These are phyloP conservation scores for Sporothrix curviconia DNA, from an alignment of 2,329 filamentous ascomycete species.

Conservation along the genomic window DNA sequence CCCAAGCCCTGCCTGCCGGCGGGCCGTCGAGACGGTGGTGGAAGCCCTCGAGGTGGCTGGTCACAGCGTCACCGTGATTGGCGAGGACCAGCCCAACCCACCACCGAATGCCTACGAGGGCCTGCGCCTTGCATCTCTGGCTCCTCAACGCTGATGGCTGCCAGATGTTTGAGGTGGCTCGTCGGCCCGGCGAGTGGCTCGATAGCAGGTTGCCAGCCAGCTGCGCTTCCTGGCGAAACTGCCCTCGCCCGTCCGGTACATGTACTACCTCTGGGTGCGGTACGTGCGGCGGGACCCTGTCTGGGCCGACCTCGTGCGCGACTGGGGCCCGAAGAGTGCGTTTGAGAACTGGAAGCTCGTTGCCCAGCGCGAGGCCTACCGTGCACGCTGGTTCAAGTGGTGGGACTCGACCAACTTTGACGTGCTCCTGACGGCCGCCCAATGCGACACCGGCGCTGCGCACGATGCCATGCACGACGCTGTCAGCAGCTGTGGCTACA, in stretches of 20 bases:
- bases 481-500: conserved; percentile 83
- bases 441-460: conserved; percentile 84
- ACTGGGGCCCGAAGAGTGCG: conserved; percentile 68
- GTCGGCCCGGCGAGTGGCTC: conserved; percentile 70
- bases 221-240: conserved; percentile 69
- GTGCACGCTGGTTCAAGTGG: conserved; percentile 75
- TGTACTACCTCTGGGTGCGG: conserved; percentile 87
- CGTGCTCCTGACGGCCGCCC: conserved; percentile 72
- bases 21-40: conserved; percentile 67
- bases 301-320: conserved; percentile 70
- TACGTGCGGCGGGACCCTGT: conserved; percentile 69
- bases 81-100: conserved; percentile 32
- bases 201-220: conserved; percentile 70
- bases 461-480: conserved; percentile 82
- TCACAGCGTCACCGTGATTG: conserved; percentile 62
- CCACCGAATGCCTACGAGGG: conserved; percentile 65
- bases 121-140: conserved; percentile 67
- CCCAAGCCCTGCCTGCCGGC: conserved; percentile 74
- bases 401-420: conserved; percentile 70
- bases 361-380: conserved; percentile 68
- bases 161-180: conserved; percentile 68
- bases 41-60: conserved; percentile 62
- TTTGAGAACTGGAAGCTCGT: conserved; percentile 80
- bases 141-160: conserved; percentile 83
- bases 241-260: conserved; percentile 66